Base-by-base conservation (phyloP, 352 stramenopile genomes). In the Pythium chondricola region DNA sequence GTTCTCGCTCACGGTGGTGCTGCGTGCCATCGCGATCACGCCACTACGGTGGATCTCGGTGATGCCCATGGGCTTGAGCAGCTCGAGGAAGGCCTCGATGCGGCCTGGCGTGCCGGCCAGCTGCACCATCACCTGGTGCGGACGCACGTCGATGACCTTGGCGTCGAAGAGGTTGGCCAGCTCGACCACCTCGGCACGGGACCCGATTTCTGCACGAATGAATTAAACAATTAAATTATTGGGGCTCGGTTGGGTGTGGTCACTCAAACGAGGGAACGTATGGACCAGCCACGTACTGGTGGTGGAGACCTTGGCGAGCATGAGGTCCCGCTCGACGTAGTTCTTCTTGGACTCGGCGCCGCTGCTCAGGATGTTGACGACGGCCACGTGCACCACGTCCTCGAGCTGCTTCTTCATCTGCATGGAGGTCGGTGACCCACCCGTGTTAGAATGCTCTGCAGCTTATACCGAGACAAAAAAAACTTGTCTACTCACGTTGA, bases 361-460 rank as follows among this genome's bases (percentile, higher is more conserved):
- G 41, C 71, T 83, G 58, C 74, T 90, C 48, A 93, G 61, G 50
- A 93, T 90, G 61, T 90, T 93, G 33, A 90, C 82, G 24, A 89
- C 82, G 4, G 78, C 82, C 17, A 93, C 78, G 48, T 90, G 79
- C 47, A 93, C 82, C n/a, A 93, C 78, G 53, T 90, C 82, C 43
- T 93, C 82, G 17, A 93, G 64, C 50, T 93, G 81, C 64, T 90
- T 88, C 63, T 89, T 93, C 78, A 93, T 93, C n/a, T n/a, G n/a
- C n/a, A n/a, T n/a, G n/a, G n/a, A n/a, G n/a, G n/a, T n/a, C n/a
- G n/a, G n/a, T n/a, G n/a, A n/a, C n/a, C n/a, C n/a, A n/a, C n/a
- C n/a, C n/a, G n/a, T n/a, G n/a, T n/a, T n/a, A n/a, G n/a, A n/a
- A n/a, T n/a, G n/a, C n/a, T n/a, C n/a, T n/a, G n/a, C n/a, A n/a